These are phyloP conservation scores for Diaporthe vexans DNA, from an alignment of 2,329 filamentous ascomycete species.

Conservation along the genomic window DNA sequence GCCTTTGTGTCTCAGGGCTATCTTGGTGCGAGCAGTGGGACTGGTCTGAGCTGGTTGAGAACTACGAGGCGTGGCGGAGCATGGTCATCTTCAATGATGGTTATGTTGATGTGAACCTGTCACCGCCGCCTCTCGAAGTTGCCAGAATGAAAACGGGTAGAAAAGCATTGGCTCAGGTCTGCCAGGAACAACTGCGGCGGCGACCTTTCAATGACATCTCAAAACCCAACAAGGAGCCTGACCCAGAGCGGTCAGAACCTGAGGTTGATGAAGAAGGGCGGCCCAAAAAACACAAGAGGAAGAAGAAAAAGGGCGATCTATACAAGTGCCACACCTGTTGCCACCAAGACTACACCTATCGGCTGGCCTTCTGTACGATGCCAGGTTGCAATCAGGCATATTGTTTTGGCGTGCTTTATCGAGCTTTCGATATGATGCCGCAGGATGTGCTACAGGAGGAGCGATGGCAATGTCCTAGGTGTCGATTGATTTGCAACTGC, in stretches of 20 bases:
- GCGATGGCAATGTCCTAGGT: conserved; percentile 91
- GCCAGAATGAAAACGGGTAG: conserved; percentile 77
- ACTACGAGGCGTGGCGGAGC: conserved; percentile 86
- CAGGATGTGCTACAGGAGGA: conserved; percentile 84
- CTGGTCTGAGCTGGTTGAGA: conserved; percentile 82
- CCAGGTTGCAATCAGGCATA: conserved; percentile 80
- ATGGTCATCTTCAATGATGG: conserved; percentile 82
- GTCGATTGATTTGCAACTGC: conserved; percentile 88
- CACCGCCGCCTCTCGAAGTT: conserved; percentile 78
- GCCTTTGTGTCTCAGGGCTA: conserved; percentile 86
- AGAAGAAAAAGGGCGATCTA: conserved; percentile 67
- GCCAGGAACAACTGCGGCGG: conserved; percentile 85
- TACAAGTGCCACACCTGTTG: conserved; percentile 86
- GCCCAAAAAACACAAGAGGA: conserved; percentile 71
- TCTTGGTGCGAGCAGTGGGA: conserved; percentile 94
- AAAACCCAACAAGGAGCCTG: conserved; percentile 67
- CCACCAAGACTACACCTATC: conserved; percentile 85
- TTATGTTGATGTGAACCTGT: conserved; percentile 74
- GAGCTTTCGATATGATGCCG: conserved; percentile 92
- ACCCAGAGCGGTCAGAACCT: conserved; percentile 62
- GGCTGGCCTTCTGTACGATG: conserved; percentile 83
- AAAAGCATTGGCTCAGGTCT: conserved; percentile 92
- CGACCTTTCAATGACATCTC: conserved; percentile 88
- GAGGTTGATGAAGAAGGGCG: conserved; percentile 75
- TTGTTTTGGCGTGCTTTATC: conserved; percentile 93